Evolutionary conservation across 23 red algal species (phyloP), one percentile per base, ranked within the genome.

Genomic region (Pyropia yezoensis): DNA sequence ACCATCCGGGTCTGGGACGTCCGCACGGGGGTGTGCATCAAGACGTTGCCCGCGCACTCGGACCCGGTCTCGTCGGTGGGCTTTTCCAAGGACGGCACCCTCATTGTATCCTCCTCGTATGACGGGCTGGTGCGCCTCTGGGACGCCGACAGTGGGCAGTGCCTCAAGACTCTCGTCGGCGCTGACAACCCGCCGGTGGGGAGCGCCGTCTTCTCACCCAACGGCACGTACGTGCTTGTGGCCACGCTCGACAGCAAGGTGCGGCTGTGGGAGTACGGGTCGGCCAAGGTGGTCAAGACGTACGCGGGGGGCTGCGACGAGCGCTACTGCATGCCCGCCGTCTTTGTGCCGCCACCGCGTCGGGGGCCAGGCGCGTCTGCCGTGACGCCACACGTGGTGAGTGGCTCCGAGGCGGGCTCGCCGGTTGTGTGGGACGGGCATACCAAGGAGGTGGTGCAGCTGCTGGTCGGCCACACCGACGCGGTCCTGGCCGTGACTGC

Each of bases 361-460:
- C 39, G 39, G 39, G 39, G 39, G 39, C 39, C 39, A 1, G 39
- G 6, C 39, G 39, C 39, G 6, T 1, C 4, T 8, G 39, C 39
- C 39, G 84, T 97, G 19, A 85, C 76, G 7, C 75, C 71, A 39
- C 77, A 90, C 69, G 79, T 97, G 71, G 63, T 78, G 14, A 90
- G 85, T 39, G 93, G 93, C 59, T 79, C 70, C 67, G 93, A 97
- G 71, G 84, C 90, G 50, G 54, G 69, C 21, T 39, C 25, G 49
- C 74, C 90, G 7, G 90, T 91, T 59, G 27, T 97, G 54, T 97
- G 93, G 93, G 81, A 97, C 51, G 50, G 90, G 32, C 93, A 97
- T 34, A 70, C 85, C 27, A 89, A 72, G 56, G 52, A 73, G 34
- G 59, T 97, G 49, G 77, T 90, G 24, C 93, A 97, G 60, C 65